Evolutionary conservation across 2,329 filamentous ascomycete species (phyloP).

Genomic region (Fusarium vanettenii): DNA sequence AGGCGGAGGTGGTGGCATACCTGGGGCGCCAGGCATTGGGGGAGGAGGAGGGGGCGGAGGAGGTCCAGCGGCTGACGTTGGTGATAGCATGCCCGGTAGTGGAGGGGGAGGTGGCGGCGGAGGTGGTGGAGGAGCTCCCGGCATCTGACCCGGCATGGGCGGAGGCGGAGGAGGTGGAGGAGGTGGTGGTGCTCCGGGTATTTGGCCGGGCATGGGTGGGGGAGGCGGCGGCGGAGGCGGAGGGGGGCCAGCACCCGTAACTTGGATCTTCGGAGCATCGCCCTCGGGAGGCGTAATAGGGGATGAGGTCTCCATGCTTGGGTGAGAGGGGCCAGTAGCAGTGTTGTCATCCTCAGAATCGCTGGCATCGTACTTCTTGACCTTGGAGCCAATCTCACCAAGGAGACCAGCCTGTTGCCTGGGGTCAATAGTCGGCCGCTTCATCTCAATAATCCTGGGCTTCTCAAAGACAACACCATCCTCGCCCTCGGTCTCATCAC

Average conservation of each 20-base stretch:
- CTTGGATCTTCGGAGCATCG: conserved; percentile 68
- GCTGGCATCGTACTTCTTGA: conserved; percentile 78
- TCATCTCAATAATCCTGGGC: conserved; percentile 82
- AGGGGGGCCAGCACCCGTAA: conserved; percentile 61
- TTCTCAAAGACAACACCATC: conserved; percentile 75
- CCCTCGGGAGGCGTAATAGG: conserved; percentile 75
- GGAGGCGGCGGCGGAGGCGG: conserved; percentile 55
- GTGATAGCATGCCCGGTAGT: not conserved
- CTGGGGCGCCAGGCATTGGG: conserved; percentile 51
- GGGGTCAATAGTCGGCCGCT: conserved; percentile 73
- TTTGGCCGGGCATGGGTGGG: conserved; percentile 60
- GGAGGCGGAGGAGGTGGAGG: conserved; percentile 16
- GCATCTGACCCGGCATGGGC: not conserved
- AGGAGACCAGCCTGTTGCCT: conserved; percentile 75
- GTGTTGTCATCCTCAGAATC: conserved; percentile 77
- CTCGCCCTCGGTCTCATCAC: conserved; percentile 61
- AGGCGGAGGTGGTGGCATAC: conserved; percentile 65
- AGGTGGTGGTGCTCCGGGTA: conserved; percentile 48
- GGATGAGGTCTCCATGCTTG: conserved; percentile 77
- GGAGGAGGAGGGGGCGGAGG: conserved; percentile 15
- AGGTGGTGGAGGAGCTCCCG: conserved; percentile 44
- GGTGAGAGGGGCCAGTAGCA: conserved; percentile 80
- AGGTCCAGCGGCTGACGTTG: not conserved
- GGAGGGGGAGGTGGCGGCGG: conserved; percentile 39
- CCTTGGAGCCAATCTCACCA: conserved; percentile 79